A percentile compares a stretch with the other conserved stretches of the same genome.
Evolutionary conservation across 805 yeast genomes (phyloP).

Genomic region (Naumovozyma castellii): DNA sequence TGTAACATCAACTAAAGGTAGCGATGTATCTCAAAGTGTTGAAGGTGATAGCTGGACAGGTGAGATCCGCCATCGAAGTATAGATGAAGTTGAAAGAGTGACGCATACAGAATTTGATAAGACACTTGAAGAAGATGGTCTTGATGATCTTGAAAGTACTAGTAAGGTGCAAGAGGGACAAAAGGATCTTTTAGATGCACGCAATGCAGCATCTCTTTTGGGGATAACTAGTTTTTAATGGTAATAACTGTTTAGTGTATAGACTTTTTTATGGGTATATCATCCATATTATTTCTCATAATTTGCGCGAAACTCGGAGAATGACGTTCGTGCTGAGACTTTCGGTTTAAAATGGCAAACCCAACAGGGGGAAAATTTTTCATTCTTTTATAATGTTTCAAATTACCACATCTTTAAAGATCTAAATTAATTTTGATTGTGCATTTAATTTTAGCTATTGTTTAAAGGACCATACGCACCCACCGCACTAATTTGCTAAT

Average conservation of each 20-base stretch:
- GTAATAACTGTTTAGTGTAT: too few species aligned
- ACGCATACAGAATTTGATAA: constrained; percentile 23
- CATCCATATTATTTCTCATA: too few species aligned
- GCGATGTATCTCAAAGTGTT: constrained; percentile 35
- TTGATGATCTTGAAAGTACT: constrained; percentile 21
- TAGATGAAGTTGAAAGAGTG: constrained; percentile 10
- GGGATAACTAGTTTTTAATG: constrained; percentile 63
- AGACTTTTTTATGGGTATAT: too few species aligned
- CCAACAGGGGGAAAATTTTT: not conserved
- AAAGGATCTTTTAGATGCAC: constrained; percentile 49
- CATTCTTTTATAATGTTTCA: not conserved
- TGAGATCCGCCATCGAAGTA: constrained; percentile 31
- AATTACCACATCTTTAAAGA: too few species aligned
- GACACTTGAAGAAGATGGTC: constrained; percentile 20
- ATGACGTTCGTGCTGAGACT: not conserved
- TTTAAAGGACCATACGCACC: not conserved
- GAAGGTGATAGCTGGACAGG: constrained; percentile 55
- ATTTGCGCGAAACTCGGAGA: not conserved
- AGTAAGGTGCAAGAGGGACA: not conserved
- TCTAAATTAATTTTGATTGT: too few species aligned
- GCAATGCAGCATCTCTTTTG: constrained; percentile 70
- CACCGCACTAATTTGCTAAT: not conserved
- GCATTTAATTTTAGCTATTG: too few species aligned
- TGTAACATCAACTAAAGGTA: constrained; percentile 24
- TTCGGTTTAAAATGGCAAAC: too few species aligned